These are phyloP conservation scores for Telfairia occidentalis DNA, from an alignment of 331 rosid species.

Conservation along the genomic window DNA sequence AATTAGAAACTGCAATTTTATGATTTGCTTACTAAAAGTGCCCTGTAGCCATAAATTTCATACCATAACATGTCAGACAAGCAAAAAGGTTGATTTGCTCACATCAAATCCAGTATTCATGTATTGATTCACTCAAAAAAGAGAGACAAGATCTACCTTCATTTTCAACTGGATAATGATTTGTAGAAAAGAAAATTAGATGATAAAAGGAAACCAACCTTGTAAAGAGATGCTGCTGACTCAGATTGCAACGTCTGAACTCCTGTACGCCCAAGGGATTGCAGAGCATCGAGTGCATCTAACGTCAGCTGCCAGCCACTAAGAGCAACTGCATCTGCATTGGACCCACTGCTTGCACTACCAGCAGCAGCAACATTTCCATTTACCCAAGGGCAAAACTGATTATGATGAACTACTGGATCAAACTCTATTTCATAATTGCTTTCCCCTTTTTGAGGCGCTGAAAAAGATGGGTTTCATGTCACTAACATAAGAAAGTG, in stretches of 20 bases:
- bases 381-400: conserved; percentile 96
- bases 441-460: conserved; percentile 87
- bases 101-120: not conserved
- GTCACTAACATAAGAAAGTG: not conserved
- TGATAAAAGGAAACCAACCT: conserved; percentile 37
- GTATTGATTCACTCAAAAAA: not conserved
- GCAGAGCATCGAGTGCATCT: conserved; percentile 81
- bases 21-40: not conserved
- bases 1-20: not conserved
- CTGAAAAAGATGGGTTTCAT: conserved; percentile 24
- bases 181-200: not conserved
- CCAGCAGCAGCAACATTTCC: conserved; percentile 99
- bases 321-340: conserved; percentile 53
- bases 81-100: not conserved
- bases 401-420: conserved; percentile 80
- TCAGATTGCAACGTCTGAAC: conserved; percentile 72
- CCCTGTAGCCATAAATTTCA: not conserved
- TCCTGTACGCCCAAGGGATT: conserved; percentile 53
- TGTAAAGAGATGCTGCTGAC: conserved; percentile 95
- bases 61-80: not conserved
- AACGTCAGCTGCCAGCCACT: conserved; percentile 93
- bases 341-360: conserved; percentile 34
- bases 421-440: conserved; percentile 92
- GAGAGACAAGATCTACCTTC: not conserved
- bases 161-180: not conserved